phyloP scores from a whole-genome alignment of 805 yeast genomes.

The Yarrowia alimentaria region DNA sequence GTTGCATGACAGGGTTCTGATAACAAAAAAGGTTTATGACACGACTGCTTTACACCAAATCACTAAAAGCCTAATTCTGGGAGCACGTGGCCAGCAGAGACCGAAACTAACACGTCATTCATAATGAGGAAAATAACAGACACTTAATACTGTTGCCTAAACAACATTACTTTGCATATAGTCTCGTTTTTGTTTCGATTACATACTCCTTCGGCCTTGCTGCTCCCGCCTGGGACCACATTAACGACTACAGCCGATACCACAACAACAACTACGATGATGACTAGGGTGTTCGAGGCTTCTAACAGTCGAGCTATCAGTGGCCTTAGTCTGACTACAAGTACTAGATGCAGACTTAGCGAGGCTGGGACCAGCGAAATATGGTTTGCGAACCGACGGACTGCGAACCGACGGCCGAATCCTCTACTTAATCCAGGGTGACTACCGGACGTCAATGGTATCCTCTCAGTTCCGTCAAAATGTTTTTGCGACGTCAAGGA shows the following conservation, averaged over 20 bases:
- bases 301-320: conserved; percentile 10
- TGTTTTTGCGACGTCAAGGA: background rate
- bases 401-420: conserved; percentile 21
- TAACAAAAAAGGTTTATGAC: no score
- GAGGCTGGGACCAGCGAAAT: conserved; percentile 11
- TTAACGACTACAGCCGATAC: no score
- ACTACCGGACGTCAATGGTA: conserved; percentile 6
- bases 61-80: no score
- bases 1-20: no score
- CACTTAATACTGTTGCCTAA: no score
- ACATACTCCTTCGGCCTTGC: conserved; percentile 16
- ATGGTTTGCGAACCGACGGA: no score
- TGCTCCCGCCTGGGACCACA: conserved; percentile 4
- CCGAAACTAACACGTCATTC: no score
- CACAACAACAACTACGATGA: conserved; percentile 5
- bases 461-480: conserved; percentile 8
- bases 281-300: background rate
- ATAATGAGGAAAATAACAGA: no score
- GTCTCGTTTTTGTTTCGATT: no score
- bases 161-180: no score
- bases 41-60: no score
- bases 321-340: conserved; percentile 24
- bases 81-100: no score
- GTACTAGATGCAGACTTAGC: conserved; percentile 17
- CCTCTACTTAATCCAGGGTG: conserved; percentile 16